phyloP scores from a whole-genome alignment of 371 early-diverging fungal genomes.

The Funneliformis caledonium region DNA sequence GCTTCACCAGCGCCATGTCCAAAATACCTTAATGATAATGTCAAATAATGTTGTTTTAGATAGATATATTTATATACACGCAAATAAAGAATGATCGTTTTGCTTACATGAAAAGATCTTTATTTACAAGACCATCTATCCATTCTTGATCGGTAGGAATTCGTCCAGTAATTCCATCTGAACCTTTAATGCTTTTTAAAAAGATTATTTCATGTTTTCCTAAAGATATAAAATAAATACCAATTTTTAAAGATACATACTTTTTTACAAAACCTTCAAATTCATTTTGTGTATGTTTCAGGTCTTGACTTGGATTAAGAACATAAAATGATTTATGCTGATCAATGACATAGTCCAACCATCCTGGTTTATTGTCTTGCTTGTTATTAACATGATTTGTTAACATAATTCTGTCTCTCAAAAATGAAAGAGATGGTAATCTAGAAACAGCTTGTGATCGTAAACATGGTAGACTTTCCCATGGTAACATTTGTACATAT shows the following conservation, averaged over 20 bases:
- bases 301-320: slow-evolving; percentile 89
- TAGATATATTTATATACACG: neutral
- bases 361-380: slow-evolving; percentile 17
- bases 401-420: slow-evolving; percentile 67
- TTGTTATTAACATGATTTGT: neutral
- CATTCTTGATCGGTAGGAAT: slow-evolving; percentile 74
- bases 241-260: slow-evolving; percentile 43
- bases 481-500: slow-evolving; percentile 78
- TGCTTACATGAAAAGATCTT: slow-evolving; percentile 78
- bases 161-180: slow-evolving; percentile 74
- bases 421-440: slow-evolving; percentile 75
- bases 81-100: neutral
- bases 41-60: neutral
- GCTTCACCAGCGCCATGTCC: slow-evolving; percentile 98
- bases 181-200: slow-evolving; percentile 47
- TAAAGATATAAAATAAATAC: neutral
- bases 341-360: slow-evolving; percentile 57
- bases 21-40: slow-evolving; percentile 73
- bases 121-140: slow-evolving; percentile 57
- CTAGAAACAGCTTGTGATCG: slow-evolving; percentile 77
- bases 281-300: slow-evolving; percentile 77
- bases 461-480: slow-evolving; percentile 82
- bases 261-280: slow-evolving; percentile 66
- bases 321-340: slow-evolving; percentile 70
- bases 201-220: neutral